Evolutionary conservation across 2,329 filamentous ascomycete species (phyloP).

Genomic region (Hypoxylon rubiginosum): DNA sequence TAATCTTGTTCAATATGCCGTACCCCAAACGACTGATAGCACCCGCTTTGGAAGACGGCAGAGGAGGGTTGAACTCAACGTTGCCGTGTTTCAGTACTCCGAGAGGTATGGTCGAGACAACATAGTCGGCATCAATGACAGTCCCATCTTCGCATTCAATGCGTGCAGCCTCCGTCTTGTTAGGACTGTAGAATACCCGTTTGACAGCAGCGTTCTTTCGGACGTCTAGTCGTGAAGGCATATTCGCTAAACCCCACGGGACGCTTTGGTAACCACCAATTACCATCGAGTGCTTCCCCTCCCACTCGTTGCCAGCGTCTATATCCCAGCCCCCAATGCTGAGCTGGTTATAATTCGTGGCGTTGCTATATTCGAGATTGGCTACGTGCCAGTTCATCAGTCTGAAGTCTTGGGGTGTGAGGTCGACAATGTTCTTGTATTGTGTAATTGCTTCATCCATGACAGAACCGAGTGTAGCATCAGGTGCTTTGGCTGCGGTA

Average conservation of each 20-base stretch:
- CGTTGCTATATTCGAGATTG: slow-evolving; percentile 98
- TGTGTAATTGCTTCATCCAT: slow-evolving; percentile 93
- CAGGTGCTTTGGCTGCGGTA: slow-evolving; percentile 70
- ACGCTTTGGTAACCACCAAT: slow-evolving; percentile 95
- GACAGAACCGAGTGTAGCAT: slow-evolving; percentile 87
- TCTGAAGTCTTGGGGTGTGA: slow-evolving; percentile 88
- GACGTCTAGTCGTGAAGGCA: slow-evolving; percentile 82
- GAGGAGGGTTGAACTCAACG: slow-evolving; percentile 86
- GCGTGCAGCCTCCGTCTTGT: slow-evolving; percentile 64
- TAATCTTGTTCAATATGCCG: slow-evolving; percentile 94
- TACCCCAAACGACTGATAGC: slow-evolving; percentile 89
- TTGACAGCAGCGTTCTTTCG: slow-evolving; percentile 80
- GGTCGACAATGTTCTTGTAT: slow-evolving; percentile 84
- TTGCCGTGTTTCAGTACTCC: slow-evolving; percentile 89
- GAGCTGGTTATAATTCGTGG: slow-evolving; percentile 85
- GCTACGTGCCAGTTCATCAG: slow-evolving; percentile 98
- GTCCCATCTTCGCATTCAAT: slow-evolving; percentile 85
- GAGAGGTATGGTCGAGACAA: slow-evolving; percentile 91
- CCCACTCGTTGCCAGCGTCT: slow-evolving; percentile 97
- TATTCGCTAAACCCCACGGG: slow-evolving; percentile 85
- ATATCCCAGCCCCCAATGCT: slow-evolving; percentile 96
- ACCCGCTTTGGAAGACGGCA: slow-evolving; percentile 88
- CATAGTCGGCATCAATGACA: slow-evolving; percentile 83
- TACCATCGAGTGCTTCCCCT: slow-evolving; percentile 93
- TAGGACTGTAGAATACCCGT: slow-evolving; percentile 74